Base-by-base conservation (phyloP, 345 rosid genomes). In the Draba incana region DNA sequence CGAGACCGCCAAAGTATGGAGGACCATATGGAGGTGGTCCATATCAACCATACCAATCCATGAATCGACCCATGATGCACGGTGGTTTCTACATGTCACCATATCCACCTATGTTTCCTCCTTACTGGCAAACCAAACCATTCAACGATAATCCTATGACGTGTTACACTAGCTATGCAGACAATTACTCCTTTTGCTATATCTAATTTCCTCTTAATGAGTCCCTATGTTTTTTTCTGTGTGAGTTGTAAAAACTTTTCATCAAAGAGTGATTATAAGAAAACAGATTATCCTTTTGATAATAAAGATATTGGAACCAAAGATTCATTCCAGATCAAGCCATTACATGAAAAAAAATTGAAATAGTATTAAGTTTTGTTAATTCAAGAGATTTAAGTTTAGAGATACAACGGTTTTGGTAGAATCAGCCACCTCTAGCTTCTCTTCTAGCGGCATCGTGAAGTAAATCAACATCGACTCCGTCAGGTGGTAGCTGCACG, bases 381-480 rank as follows among this genome's bases (percentile, higher is more conserved):
- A 53, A 15, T 12, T 28, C 30, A 44, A 39, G 12, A 31, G 28
- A 37, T 46, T 20, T 77, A 53, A 66, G 73, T 46, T 67, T 49
- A 44, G 66, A 42, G 70, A 75, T 42, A 56, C 66, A 62, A 62
- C 2, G 16, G 31, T 13, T 44, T 6, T 1, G 58, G 58, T 2
- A 27, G 27, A 45, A 75, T 70, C 81, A 95, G 71, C 98, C 98
- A 38, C 99, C 97, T 24, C 98, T 88, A 69, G 99, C 99, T 80
- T 92, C 99, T 84, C 99, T 89, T 82, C 99, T 86, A 37, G 99
- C 89, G 52, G 99, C 99, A 49, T 95, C 99, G 37, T 95, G 99
- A 56, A 95, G 99, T 68, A 95, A 80, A 62, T 95, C 99, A 62
- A 92, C 78, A 67, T 95, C 99, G 13, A 95, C 99, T 58, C 96